A percentile compares a stretch with the other conserved stretches of the same genome.
Conservation (phyloP, 305 asterid species). For the Fraxinus velutina region DNA sequence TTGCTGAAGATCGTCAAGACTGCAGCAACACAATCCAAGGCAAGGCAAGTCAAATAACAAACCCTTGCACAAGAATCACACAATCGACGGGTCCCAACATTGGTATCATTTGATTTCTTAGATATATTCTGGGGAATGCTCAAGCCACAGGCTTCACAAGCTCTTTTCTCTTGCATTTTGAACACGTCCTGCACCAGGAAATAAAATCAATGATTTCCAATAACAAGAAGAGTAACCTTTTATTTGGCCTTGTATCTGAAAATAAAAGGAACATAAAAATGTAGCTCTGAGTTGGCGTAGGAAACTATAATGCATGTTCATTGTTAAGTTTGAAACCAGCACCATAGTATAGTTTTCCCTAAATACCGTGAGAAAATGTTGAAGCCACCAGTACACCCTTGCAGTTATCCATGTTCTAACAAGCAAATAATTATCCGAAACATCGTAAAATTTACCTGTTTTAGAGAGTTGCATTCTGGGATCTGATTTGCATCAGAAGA, state of each 20-base stretch:
- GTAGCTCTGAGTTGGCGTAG: not conserved
- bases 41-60: slow-evolving; percentile 39
- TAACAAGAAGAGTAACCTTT: slow-evolving; percentile 16
- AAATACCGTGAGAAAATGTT: slow-evolving; percentile 15
- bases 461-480: slow-evolving; percentile 51
- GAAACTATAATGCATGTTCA: slow-evolving; percentile 12
- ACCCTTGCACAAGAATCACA: slow-evolving; percentile 94
- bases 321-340: slow-evolving; percentile 4
- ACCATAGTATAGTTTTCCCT: not conserved
- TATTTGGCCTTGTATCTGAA: slow-evolving; percentile 8
- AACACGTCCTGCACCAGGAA: slow-evolving; percentile 45
- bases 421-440: not conserved
- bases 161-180: slow-evolving; percentile 47
- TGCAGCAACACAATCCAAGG: not conserved
- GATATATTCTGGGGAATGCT: slow-evolving; percentile 48
- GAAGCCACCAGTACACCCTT: not conserved
- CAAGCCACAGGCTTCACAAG: slow-evolving; percentile 83
- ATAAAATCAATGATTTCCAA: slow-evolving; percentile 8
- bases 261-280: slow-evolving; percentile 7
- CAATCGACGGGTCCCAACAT: slow-evolving; percentile 58
- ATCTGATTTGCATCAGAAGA: slow-evolving; percentile 57
- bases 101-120: slow-evolving; percentile 45
- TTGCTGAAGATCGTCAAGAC: slow-evolving; percentile 4
- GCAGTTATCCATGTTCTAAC: not conserved
- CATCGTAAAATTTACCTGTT: slow-evolving; percentile 37